Conservation (phyloP, 2,329 filamentous ascomycete genomes). For the Cyphellophora europaea region DNA sequence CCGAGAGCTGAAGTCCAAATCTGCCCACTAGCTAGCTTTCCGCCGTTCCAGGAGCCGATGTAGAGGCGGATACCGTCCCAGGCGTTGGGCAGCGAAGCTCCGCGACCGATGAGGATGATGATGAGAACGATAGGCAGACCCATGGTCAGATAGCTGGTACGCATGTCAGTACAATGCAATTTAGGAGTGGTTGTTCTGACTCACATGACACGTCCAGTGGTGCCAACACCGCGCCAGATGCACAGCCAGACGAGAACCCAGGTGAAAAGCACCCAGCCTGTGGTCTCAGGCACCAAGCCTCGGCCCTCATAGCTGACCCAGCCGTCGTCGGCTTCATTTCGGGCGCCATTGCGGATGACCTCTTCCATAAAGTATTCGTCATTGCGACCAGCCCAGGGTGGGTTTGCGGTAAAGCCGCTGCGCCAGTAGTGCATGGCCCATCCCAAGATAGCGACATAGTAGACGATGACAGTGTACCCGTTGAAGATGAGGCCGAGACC, state of each 20-base stretch:
- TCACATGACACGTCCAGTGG: slow-evolving; percentile 47
- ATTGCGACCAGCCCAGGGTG: slow-evolving; percentile 41
- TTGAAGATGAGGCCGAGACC: slow-evolving; percentile 42
- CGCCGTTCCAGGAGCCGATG: slow-evolving; percentile 34
- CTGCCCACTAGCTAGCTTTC: slow-evolving; percentile 35
- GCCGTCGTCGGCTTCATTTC: slow-evolving; percentile 8
- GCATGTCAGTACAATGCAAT: too few species aligned
- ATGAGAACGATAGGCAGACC: slow-evolving; percentile 44
- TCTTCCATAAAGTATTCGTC: slow-evolving; percentile 43
- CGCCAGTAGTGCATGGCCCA: slow-evolving; percentile 50
- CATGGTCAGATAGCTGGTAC: slow-evolving; percentile 50
- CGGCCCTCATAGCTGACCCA: slow-evolving; percentile 40
- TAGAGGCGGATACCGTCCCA: slow-evolving; percentile 38
- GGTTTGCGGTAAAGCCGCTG: slow-evolving; percentile 40
- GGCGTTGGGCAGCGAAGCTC: slow-evolving; percentile 42
- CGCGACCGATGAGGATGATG: slow-evolving; percentile 43
- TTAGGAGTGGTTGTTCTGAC: too few species aligned
- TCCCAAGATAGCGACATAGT: slow-evolving; percentile 44
- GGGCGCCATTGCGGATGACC: slow-evolving; percentile 31
- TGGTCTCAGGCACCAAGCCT: slow-evolving; percentile 44
- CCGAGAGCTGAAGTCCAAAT: slow-evolving; percentile 48
- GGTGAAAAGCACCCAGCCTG: slow-evolving; percentile 45
- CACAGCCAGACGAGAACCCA: slow-evolving; percentile 48
- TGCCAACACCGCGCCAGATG: slow-evolving; percentile 45
- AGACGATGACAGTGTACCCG: slow-evolving; percentile 41